Base-by-base conservation (phyloP, 2,329 filamentous ascomycete species). In the Pseudogymnoascus sp. region DNA sequence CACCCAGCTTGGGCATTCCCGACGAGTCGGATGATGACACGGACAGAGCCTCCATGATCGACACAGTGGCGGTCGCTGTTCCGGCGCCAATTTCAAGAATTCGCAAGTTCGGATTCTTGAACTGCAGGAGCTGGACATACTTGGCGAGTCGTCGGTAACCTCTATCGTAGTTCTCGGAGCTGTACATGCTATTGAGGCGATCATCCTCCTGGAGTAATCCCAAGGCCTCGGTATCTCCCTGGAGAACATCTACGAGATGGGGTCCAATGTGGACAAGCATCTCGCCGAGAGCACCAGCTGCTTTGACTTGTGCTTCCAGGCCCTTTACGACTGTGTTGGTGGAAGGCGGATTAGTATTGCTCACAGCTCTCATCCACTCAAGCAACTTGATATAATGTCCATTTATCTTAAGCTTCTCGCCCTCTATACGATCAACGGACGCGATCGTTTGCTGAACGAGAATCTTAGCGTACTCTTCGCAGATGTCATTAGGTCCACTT, bases 61-160 rank as follows among this genome's bases (percentile, higher is more conserved):
- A 50, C 1, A 60, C 60, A 2, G 70, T 69, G 1, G 68, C 65
- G 0, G 65, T 68, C 15, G 69, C 68, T 2, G 67, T 69, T 5
- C 67, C 67, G n/a, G 65, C 64, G 8, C 67, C 67, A 10, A 69
- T 63, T 47, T 70, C 68, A 7, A 70, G 61, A 19, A 70, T 66
- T 11, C 59, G 64, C 5, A 68, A 21, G 11, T 62, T 44, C 6
- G 68, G 68, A 5, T 67, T 66, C 5, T 44, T 62, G 59, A 67
- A 62, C 2, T 26, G 28, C 7, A 68, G 17, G 13, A 60, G 10
- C 8, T 36, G n/a, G 21, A 68, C 42, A 59, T 66, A 68, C 11
- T 65, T 62, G 3, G 47, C 50, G 38, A 42, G n/a, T 8, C 21
- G 38, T 2, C 11, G 8, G 17, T 42, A 8, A 42, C 38, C 8